A percentile compares a stretch with the other conserved stretches of the same genome.
phyloP scores from a whole-genome alignment of 2,329 filamentous ascomycete species.

The Fusarium musae region DNA sequence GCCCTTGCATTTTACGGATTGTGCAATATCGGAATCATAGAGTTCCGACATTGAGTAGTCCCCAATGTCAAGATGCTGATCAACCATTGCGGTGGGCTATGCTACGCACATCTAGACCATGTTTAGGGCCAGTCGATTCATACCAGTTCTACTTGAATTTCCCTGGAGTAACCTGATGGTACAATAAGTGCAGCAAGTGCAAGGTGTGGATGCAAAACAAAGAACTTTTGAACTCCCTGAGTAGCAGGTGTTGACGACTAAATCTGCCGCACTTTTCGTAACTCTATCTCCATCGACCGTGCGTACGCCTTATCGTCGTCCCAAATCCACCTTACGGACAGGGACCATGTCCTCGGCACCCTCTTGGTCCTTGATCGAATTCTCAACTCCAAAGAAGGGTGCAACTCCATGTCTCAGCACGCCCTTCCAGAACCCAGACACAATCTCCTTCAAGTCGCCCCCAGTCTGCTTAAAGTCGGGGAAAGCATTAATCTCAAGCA shows the following conservation, averaged over 20 bases:
- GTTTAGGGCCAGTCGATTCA: background rate
- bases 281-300: background rate
- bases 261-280: background rate
- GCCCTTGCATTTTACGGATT: background rate
- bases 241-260: background rate
- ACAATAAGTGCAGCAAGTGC: background rate
- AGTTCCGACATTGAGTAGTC: background rate
- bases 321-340: conserved; percentile 65
- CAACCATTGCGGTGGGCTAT: background rate
- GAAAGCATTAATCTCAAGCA: conserved; percentile 95
- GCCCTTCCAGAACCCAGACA: conserved; percentile 80
- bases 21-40: background rate
- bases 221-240: conserved; percentile 27
- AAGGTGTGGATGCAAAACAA: background rate
- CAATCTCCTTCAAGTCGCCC: conserved; percentile 76
- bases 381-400: conserved; percentile 69
- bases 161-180: background rate
- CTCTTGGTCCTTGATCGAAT: conserved; percentile 35
- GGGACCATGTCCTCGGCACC: conserved; percentile 59
- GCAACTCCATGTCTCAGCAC: conserved; percentile 74
- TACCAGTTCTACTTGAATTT: background rate
- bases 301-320: conserved; percentile 49
- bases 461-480: conserved; percentile 97
- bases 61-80: background rate
- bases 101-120: background rate